Conservation (phyloP, 2,329 filamentous ascomycete species). For the Fonsecaea monophora region DNA sequence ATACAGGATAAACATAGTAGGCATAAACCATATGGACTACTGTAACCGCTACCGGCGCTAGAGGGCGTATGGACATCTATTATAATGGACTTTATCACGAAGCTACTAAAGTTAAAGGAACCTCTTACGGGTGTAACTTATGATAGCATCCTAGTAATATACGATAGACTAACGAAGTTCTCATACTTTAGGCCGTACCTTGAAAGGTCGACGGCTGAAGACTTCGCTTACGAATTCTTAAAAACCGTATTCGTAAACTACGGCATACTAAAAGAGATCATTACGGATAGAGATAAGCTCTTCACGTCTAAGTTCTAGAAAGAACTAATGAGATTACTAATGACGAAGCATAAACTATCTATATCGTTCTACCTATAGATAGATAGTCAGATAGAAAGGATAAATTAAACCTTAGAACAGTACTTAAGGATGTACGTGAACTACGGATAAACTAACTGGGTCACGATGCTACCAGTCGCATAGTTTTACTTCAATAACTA, state of each 20-base stretch:
- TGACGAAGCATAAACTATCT: slow-evolving; percentile 23
- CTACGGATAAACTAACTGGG: neutral
- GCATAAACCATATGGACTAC: slow-evolving; percentile 24
- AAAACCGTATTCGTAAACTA: neutral
- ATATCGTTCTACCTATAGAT: slow-evolving; percentile 25
- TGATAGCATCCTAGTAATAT: neutral
- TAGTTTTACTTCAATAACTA: slow-evolving; percentile 15
- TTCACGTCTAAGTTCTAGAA: slow-evolving; percentile 8
- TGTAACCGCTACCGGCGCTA: neutral
- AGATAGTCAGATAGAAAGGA: neutral
- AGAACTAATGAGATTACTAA: neutral
- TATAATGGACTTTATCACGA: slow-evolving; percentile 11
- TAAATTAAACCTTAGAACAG: neutral
- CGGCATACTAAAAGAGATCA: neutral
- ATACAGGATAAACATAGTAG: slow-evolving; percentile 19
- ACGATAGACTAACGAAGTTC: neutral
- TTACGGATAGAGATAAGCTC: neutral
- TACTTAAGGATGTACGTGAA: neutral
- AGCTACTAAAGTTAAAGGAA: slow-evolving; percentile 17
- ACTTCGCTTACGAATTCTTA: slow-evolving; percentile 1
- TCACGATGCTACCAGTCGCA: slow-evolving; percentile 8
- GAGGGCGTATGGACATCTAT: neutral
- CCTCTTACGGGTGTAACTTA: neutral
- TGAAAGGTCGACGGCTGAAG: neutral
- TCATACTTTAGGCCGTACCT: slow-evolving; percentile 2